phyloP scores from a whole-genome alignment of 495 filamentous ascomycete genomes.

The Opeltia flavorubescens region DNA sequence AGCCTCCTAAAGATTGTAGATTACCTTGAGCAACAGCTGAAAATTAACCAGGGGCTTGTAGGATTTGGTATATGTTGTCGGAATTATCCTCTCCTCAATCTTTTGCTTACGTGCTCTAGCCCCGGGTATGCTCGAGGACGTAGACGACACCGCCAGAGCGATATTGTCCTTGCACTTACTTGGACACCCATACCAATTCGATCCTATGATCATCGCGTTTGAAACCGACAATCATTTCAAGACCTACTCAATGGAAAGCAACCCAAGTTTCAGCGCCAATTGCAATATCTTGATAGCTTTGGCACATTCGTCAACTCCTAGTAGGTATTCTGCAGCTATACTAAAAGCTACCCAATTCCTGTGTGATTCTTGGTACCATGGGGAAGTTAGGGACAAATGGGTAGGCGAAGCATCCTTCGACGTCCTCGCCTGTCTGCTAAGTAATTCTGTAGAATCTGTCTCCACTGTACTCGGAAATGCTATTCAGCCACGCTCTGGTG shows the following conservation, averaged over 20 bases:
- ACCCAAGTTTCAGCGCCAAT: slow-evolving; percentile 28
- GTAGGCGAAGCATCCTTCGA: slow-evolving; percentile 8
- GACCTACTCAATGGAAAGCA: slow-evolving; percentile 26
- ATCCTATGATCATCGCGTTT: slow-evolving; percentile 22
- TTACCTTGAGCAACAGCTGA: slow-evolving; percentile 6
- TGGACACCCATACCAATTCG: slow-evolving; percentile 11
- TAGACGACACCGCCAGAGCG: slow-evolving; percentile 34
- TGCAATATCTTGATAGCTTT: slow-evolving; percentile 29
- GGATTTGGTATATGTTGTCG: slow-evolving; percentile 10
- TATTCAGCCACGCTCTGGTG: slow-evolving; percentile 13
- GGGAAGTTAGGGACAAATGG: slow-evolving; percentile 17
- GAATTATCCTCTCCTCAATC: not conserved
- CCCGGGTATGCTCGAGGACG: slow-evolving; percentile 26
- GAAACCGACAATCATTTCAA: slow-evolving; percentile 23
- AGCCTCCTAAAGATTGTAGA: slow-evolving; percentile 13
- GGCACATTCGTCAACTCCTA: not conserved
- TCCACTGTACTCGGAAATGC: slow-evolving; percentile 13
- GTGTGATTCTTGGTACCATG: slow-evolving; percentile 14
- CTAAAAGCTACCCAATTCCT: slow-evolving; percentile 16
- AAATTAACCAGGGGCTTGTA: slow-evolving; percentile 10
- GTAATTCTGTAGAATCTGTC: slow-evolving; percentile 11
- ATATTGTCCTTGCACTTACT: slow-evolving; percentile 22
- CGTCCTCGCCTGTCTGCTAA: not conserved
- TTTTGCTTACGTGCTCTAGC: not conserved
- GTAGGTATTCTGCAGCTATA: slow-evolving; percentile 10